Percentiles rank a stretch among this genome's conserved stretches.
Evolutionary conservation across 306 rosid species (phyloP).

Genomic region (Cucurbita ficifolia): DNA sequence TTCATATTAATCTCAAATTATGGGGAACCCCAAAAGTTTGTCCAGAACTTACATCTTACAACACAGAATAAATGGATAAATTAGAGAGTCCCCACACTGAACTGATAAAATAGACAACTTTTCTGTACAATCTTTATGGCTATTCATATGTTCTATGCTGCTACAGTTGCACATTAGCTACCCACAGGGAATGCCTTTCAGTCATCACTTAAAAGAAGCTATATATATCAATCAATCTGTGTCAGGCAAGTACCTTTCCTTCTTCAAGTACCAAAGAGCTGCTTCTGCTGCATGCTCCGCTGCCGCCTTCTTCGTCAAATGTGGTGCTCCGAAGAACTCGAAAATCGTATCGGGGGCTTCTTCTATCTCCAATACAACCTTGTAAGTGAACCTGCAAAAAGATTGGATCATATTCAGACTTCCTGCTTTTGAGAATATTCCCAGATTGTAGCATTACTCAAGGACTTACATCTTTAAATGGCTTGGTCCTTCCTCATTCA

Average conservation of each 20-base stretch:
- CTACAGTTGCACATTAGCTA: background rate
- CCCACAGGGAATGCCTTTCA: background rate
- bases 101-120: background rate
- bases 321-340: constrained; percentile 44
- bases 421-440: background rate
- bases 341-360: constrained; percentile 30
- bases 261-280: constrained; percentile 59
- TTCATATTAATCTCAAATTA: too few relatives aligned
- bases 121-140: background rate
- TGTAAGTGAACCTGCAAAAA: constrained; percentile 48
- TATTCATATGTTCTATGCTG: background rate
- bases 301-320: constrained; percentile 51
- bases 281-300: constrained; percentile 76
- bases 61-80: background rate
- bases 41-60: background rate
- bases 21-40: background rate
- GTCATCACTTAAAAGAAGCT: background rate
- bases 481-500: constrained; percentile 69
- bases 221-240: background rate
- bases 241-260: constrained; percentile 27
- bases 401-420: background rate
- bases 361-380: constrained; percentile 46
- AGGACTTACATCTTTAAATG: constrained; percentile 40
- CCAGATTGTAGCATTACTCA: background rate
- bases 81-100: background rate